A percentile compares a stretch with the other conserved stretches of the same genome.
Conservation (phyloP, 2,329 filamentous ascomycete genomes). For the Botrytis fabae region DNA sequence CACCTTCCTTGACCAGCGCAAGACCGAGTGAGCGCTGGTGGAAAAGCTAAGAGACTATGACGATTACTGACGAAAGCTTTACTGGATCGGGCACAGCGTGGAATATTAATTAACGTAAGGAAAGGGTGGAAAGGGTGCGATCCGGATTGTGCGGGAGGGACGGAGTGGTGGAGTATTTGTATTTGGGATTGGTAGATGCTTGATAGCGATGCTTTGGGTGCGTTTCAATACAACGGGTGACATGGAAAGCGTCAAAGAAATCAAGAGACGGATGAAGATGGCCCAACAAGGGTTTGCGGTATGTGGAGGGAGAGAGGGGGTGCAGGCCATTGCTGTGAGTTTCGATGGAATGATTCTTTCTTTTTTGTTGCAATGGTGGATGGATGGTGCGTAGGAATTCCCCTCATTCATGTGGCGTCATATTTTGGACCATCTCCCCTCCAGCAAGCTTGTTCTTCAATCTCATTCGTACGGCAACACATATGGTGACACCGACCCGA, state of each 20-base stretch:
- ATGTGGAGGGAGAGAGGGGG: not conserved
- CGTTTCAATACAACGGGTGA: not conserved
- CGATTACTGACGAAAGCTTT: not conserved
- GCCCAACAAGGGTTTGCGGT: not conserved
- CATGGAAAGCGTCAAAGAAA: not conserved
- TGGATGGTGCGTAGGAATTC: not conserved
- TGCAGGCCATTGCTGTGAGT: not conserved
- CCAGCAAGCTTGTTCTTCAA: not conserved
- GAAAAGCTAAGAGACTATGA: not conserved
- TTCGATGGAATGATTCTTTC: not conserved
- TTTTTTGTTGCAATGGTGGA: not conserved
- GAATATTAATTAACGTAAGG: not conserved
- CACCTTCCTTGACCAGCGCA: not conserved
- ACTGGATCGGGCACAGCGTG: not conserved
- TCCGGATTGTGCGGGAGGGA: conserved; percentile 3
- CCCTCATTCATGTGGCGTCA: conserved; percentile 2
- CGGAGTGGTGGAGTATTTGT: not conserved
- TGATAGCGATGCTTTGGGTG: not conserved
- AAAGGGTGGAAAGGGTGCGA: not conserved
- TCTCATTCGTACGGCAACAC: not conserved
- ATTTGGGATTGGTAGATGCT: not conserved
- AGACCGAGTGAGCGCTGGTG: not conserved
- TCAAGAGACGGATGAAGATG: not conserved
- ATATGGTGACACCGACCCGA: not conserved
- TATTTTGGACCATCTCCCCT: not conserved